Evolutionary conservation across 108 stramenopile species (phyloP).

Genomic region (Nitzschia putrida): DNA sequence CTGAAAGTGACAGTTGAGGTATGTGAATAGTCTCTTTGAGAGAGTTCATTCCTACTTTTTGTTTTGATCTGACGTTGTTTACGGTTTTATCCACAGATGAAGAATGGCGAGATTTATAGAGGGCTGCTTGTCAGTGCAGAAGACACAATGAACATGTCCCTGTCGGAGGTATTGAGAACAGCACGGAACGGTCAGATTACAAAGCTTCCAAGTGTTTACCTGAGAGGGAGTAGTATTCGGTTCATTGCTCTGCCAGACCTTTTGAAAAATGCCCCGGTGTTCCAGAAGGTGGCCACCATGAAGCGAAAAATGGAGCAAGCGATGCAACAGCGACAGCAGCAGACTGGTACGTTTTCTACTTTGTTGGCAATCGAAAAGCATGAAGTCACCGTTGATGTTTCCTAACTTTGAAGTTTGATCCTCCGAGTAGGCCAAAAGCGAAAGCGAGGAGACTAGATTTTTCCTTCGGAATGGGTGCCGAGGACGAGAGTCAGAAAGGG

Average conservation of each 20-base stretch:
- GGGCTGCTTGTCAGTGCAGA: constrained; percentile 92
- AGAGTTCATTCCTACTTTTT: background rate
- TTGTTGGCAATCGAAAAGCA: background rate
- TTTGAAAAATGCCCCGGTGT: constrained; percentile 93
- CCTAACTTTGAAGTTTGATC: background rate
- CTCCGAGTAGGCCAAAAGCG: constrained; percentile 19
- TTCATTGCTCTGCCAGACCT: constrained; percentile 95
- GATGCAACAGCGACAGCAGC: constrained; percentile 28
- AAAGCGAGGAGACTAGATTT: constrained; percentile 33
- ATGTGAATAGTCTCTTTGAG: constrained; percentile 18
- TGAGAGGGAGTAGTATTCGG: constrained; percentile 91
- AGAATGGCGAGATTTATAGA: constrained; percentile 95
- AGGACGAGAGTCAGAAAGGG: too few relatives aligned
- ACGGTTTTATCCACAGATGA: constrained; percentile 58
- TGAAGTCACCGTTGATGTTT: background rate
- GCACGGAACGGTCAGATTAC: constrained; percentile 80
- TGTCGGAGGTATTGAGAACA: constrained; percentile 82
- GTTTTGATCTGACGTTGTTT: constrained; percentile 1
- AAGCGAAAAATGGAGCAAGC: constrained; percentile 87
- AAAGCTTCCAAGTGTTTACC: constrained; percentile 83
- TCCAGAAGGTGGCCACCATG: constrained; percentile 91
- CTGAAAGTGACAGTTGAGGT: constrained; percentile 97
- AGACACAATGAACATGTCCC: constrained; percentile 95
- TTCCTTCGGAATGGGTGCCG: too few relatives aligned
- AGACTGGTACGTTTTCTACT: constrained; percentile 1